Conservation (phyloP, 768 basidiomycete genomes). For the Amanita pallidorosea region DNA sequence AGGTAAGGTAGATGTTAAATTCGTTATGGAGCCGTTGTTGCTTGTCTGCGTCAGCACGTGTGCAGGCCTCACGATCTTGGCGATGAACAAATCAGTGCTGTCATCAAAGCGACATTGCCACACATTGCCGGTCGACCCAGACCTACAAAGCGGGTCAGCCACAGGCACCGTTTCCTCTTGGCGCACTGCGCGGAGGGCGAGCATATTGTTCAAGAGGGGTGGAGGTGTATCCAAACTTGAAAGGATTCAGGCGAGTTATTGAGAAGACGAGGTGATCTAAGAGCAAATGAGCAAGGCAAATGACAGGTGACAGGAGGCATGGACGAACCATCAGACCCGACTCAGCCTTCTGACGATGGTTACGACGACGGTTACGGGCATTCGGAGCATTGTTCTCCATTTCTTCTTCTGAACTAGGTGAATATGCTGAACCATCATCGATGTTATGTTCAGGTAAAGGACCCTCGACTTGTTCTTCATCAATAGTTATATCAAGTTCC, state of each 20-base stretch:
- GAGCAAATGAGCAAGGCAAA: constrained; percentile 5
- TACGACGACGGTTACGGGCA: constrained; percentile 7
- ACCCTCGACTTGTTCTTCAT: constrained; percentile 9
- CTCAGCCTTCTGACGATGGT: background rate
- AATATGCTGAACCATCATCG: constrained; percentile 9
- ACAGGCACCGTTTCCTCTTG: constrained; percentile 10
- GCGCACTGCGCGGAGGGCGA: constrained; percentile 10
- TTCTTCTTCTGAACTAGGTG: constrained; percentile 6
- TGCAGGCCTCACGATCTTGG: constrained; percentile 11
- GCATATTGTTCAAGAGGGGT: constrained; percentile 9
- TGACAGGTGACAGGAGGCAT: constrained; percentile 1
- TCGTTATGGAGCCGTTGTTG: constrained; percentile 12
- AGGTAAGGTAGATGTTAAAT: constrained; percentile 11
- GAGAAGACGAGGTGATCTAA: constrained; percentile 10
- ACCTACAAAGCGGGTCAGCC: constrained; percentile 12
- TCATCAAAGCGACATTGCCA: constrained; percentile 13
- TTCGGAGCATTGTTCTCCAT: background rate
- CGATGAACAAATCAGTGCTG: constrained; percentile 8
- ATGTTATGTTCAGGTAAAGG: constrained; percentile 11
- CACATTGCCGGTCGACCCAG: constrained; percentile 13
- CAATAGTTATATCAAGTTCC: constrained; percentile 11
- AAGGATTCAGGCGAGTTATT: constrained; percentile 9
- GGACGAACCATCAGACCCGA: constrained; percentile 8
- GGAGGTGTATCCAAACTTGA: constrained; percentile 9
- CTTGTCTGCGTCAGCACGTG: constrained; percentile 9